phyloP scores from a whole-genome alignment of 495 filamentous ascomycete genomes.

The Penicillium herquei region DNA sequence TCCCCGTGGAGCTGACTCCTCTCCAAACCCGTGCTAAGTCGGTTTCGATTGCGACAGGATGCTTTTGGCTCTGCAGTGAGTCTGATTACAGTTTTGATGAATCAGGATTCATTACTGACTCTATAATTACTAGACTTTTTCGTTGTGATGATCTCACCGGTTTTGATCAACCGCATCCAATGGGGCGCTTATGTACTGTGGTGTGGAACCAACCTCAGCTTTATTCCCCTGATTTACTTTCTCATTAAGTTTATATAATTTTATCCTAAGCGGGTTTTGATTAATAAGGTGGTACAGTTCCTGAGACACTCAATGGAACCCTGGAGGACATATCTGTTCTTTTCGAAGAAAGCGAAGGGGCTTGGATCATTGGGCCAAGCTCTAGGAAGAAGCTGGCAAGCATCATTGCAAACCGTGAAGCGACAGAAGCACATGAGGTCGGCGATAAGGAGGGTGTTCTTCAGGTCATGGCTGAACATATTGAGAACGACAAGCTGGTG shows the following conservation, averaged over 20 bases:
- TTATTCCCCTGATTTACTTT: constrained; percentile 4
- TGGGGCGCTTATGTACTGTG: constrained; percentile 3
- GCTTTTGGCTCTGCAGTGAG: constrained; percentile 4
- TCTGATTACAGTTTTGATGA: not conserved
- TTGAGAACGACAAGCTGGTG: not conserved
- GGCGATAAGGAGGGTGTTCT: not conserved
- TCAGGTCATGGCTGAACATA: not conserved
- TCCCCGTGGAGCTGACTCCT: constrained; percentile 1
- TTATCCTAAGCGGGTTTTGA: not conserved
- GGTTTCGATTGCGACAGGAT: not conserved
- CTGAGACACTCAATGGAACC: not conserved
- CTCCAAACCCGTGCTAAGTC: constrained; percentile 3
- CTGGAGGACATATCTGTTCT: not conserved
- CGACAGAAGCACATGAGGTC: not conserved
- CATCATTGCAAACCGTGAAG: not conserved
- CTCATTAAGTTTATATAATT: not conserved
- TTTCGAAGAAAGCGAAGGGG: not conserved
- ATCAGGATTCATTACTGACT: not conserved
- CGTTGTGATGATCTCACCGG: constrained; percentile 4
- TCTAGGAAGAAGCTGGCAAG: not conserved
- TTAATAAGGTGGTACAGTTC: not conserved
- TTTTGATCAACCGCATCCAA: not conserved
- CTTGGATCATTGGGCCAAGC: not conserved
- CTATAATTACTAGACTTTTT: not conserved
- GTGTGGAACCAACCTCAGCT: not conserved